Base-by-base conservation (phyloP, 495 filamentous ascomycete species). In the Tetracladium marchalianum region DNA sequence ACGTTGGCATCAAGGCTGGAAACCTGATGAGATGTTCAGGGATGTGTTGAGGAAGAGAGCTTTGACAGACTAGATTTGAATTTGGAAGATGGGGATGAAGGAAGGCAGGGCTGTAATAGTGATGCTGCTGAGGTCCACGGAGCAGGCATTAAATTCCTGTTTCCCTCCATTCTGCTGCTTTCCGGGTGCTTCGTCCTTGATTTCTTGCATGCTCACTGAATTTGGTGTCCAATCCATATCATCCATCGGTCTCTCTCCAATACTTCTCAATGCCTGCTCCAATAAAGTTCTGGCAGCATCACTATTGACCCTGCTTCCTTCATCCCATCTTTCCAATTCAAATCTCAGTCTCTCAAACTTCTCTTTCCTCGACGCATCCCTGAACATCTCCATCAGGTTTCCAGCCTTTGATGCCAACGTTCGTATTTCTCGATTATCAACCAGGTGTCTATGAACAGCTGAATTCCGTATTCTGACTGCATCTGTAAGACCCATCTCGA, bases 191-290 rank as follows among this genome's bases (percentile, higher is more conserved):
- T 42, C 39, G 12, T 24, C 18, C 31, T 32, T 32, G 9, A 58
- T 34, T 44, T 58, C 55, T 18, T 52, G 41, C 16, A 58, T 42
- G 11, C 43, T 49, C 13, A 50, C 48, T 8, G 44, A 11, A 46
- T 58, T 58, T 15, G 55, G 55, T 9, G 51, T 54, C 55, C 55
- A 58, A 44, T 58, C 51, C 55, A 58, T 58, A 44, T 58, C 55
- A 47, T 52, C 44, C 27, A 58, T 27, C 0, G 55, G 55, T 13
- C 45, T 15, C 35, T 58, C 55, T 45, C 45, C 46, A 35, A 58
- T 54, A 7, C 44, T 49, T 13, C 37, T 18, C n/a, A 58, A 33
- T 17, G 48, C 51, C 13, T 27, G 8, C 22, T 51, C 38, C 42
- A 58, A 19, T 15, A 13, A 35, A 7, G 24, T 35, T 36, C 47